phyloP scores from a whole-genome alignment of 164 flowering plant genomes.

The Tetracentron sinense region DNA sequence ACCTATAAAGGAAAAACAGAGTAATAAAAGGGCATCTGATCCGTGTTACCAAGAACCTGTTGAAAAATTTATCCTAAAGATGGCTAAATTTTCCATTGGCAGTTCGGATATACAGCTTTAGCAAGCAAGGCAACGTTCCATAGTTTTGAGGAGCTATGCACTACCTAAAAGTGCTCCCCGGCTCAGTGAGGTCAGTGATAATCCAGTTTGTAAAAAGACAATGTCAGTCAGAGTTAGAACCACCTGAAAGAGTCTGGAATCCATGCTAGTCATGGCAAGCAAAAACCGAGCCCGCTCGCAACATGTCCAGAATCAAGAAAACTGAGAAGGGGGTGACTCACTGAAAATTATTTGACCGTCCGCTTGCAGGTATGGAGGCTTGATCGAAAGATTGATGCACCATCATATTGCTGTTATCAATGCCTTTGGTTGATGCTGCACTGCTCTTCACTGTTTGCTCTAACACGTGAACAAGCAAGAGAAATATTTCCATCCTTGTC shows the following conservation, averaged over 20 bases:
- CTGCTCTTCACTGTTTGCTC: slow-evolving; percentile 56
- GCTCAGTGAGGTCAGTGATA: slow-evolving; percentile 4
- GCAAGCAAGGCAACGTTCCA: not conserved
- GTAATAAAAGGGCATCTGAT: not conserved
- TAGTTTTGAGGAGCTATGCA: slow-evolving; percentile 5
- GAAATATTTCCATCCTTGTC: slow-evolving; percentile 89
- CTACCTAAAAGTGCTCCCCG: slow-evolving; percentile 16
- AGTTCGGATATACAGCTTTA: not conserved
- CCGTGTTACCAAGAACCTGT: not conserved
- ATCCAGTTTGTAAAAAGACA: not conserved
- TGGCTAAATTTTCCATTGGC: not conserved
- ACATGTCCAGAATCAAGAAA: slow-evolving; percentile 33
- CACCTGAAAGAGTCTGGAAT: slow-evolving; percentile 13
- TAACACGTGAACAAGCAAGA: slow-evolving; percentile 73
- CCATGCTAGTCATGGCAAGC: slow-evolving; percentile 62
- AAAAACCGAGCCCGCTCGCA: slow-evolving; percentile 43
- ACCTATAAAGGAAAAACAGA: not conserved
- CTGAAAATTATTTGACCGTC: slow-evolving; percentile 36
- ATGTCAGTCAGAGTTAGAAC: slow-evolving; percentile 5
- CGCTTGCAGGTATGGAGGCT: slow-evolving; percentile 47
- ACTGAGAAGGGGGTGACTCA: slow-evolving; percentile 22
- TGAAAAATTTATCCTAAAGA: not conserved
- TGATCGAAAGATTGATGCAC: slow-evolving; percentile 36
- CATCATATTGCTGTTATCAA: slow-evolving; percentile 27
- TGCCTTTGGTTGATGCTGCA: slow-evolving; percentile 20